Conservation (phyloP, 1,284 basidiomycete species). For the Psilocybe mexicana region DNA sequence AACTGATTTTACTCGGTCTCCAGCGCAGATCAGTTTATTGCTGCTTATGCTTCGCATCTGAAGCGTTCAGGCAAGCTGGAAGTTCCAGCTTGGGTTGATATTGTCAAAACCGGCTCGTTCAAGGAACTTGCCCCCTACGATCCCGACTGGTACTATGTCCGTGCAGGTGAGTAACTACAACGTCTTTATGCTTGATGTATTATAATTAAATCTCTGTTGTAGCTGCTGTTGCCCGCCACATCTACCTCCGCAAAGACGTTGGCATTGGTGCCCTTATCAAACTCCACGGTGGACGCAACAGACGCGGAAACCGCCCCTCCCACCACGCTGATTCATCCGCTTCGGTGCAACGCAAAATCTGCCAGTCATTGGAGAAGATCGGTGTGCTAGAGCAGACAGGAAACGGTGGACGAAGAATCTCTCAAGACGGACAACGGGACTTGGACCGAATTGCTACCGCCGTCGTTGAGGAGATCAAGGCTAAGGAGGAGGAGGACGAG, state of each 20-base stretch:
- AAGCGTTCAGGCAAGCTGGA: constrained; percentile 98
- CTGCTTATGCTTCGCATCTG: constrained; percentile 90
- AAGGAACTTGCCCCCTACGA: constrained; percentile 99
- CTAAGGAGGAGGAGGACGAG: constrained; percentile 86
- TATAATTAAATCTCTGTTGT: constrained; percentile 13
- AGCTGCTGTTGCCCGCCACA: constrained; percentile 98
- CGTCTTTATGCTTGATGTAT: constrained; percentile 10
- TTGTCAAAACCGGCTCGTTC: constrained; percentile 97
- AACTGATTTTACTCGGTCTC: constrained; percentile 25
- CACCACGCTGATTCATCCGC: constrained; percentile 91
- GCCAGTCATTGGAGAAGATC: constrained; percentile 98
- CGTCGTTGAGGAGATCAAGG: constrained; percentile 86
- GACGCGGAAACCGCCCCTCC: constrained; percentile 92
- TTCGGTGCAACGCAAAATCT: constrained; percentile 87
- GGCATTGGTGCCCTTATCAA: constrained; percentile 96
- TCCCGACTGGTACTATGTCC: constrained; percentile 99
- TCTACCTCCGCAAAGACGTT: constrained; percentile 99
- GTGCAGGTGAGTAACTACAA: constrained; percentile 72
- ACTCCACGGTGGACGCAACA: constrained; percentile 96
- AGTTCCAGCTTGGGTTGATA: constrained; percentile 98
- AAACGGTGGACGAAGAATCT: constrained; percentile 95
- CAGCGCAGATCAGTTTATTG: constrained; percentile 89
- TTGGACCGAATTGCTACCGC: constrained; percentile 98
- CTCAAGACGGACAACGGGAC: constrained; percentile 96
- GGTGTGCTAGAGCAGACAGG: constrained; percentile 94